These are phyloP conservation scores for Candida coquimbonensis DNA, from an alignment of 805 yeast genomes.

Conservation along the genomic window DNA sequence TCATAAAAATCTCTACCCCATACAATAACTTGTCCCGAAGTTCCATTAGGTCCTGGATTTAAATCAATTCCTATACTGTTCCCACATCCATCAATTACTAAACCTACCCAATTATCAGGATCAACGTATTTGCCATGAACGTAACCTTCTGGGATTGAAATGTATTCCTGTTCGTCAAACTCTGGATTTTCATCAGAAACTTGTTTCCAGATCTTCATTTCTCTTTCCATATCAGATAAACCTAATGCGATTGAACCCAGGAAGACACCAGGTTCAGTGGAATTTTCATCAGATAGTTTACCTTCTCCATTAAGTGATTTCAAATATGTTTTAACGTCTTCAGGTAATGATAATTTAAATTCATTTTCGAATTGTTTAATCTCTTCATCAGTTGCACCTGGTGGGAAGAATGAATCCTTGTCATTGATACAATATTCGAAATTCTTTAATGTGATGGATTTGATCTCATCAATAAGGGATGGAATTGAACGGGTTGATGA, in stretches of 20 bases:
- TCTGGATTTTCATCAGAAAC: constrained; percentile 9
- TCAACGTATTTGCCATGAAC: constrained; percentile 7
- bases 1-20: constrained; percentile 13
- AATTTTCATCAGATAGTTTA: not conserved
- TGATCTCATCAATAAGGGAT: not conserved
- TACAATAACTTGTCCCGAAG: constrained; percentile 11
- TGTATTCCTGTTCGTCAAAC: constrained; percentile 4
- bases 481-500: not conserved
- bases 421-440: constrained; percentile 1
- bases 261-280: constrained; percentile 1
- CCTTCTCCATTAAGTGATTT: constrained; percentile 3
- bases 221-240: constrained; percentile 7
- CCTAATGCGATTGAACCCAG: constrained; percentile 6
- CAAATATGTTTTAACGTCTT: constrained; percentile 4
- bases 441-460: constrained; percentile 1
- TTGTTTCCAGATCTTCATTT: constrained; percentile 10
- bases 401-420: constrained; percentile 1
- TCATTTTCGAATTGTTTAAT: not conserved
- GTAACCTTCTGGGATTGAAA: constrained; percentile 6
- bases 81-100: constrained; percentile 13
- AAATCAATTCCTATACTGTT: constrained; percentile 14
- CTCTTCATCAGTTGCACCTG: not conserved
- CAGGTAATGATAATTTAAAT: not conserved
- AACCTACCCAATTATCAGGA: constrained; percentile 9
- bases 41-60: constrained; percentile 12